Conservation (phyloP, 345 rosid genomes). For the Eucalyptus virginea region DNA sequence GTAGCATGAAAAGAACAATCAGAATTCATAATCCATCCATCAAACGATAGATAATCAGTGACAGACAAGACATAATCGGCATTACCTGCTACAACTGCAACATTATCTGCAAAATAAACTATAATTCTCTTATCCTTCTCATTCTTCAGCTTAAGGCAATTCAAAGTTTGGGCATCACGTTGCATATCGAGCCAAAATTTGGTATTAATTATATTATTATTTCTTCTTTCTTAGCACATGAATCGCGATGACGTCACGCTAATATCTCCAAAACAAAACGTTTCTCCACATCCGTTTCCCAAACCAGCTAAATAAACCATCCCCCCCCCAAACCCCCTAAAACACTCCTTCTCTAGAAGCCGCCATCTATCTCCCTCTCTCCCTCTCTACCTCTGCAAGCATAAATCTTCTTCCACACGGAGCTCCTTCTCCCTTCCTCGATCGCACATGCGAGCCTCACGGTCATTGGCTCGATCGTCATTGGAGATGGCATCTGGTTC, state of each 20-base stretch:
- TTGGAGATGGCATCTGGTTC: slow-evolving; percentile 75
- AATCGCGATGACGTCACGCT: neutral
- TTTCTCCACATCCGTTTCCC: neutral
- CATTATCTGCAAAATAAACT: no score
- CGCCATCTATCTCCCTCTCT: neutral
- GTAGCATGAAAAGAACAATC: no score
- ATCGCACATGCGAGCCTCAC: neutral
- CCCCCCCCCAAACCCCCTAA: no score
- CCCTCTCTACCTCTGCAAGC: neutral
- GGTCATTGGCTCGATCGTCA: neutral
- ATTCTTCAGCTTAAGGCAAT: no score
- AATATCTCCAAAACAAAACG: neutral
- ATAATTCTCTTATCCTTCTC: no score
- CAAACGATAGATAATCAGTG: no score
- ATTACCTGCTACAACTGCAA: no score
- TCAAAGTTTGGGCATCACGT: no score
- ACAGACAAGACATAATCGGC: no score
- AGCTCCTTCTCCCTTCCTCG: neutral
- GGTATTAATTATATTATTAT: no score
- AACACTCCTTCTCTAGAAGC: neutral
- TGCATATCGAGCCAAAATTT: no score
- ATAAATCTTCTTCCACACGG: neutral
- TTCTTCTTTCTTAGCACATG: neutral
- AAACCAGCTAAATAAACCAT: neutral
- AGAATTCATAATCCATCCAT: no score